These are phyloP conservation scores for Aspergillus diversus DNA, from an alignment of 495 filamentous ascomycete species.

Conservation along the genomic window DNA sequence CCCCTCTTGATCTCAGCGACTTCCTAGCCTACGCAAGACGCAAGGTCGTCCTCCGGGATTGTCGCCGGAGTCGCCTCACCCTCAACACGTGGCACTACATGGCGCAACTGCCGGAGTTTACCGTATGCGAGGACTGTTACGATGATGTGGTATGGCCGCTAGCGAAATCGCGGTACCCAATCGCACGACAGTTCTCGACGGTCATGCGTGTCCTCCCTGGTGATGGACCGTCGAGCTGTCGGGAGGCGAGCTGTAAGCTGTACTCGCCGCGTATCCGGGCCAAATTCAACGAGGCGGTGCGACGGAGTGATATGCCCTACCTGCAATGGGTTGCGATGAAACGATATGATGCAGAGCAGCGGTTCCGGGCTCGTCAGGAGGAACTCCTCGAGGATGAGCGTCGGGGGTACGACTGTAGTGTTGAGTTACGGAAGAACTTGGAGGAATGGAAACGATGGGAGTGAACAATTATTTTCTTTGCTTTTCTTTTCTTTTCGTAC, in stretches of 20 bases:
- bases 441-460: constrained; percentile 62
- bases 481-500: constrained; percentile 13
- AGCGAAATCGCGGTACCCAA: constrained; percentile 48
- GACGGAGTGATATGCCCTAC: constrained; percentile 57
- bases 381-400: constrained; percentile 46
- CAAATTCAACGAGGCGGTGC: constrained; percentile 62
- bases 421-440: constrained; percentile 49
- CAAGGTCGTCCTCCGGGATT: constrained; percentile 56
- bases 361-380: constrained; percentile 49
- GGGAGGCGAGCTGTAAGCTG: constrained; percentile 67
- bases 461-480: constrained; percentile 26
- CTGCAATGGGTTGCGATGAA: constrained; percentile 44
- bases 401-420: constrained; percentile 50
- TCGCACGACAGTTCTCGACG: constrained; percentile 61
- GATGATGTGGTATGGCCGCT: constrained; percentile 68
- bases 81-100: constrained; percentile 64
- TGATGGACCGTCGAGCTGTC: constrained; percentile 46
- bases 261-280: constrained; percentile 76
- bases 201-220: constrained; percentile 49
- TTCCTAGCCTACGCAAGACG: constrained; percentile 56
- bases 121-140: constrained; percentile 74
- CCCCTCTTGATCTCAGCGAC: constrained; percentile 48
- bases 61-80: constrained; percentile 54
- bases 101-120: constrained; percentile 63
- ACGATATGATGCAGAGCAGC: constrained; percentile 49